These are phyloP conservation scores for Dactylellina haptotyla DNA, from an alignment of 2,329 filamentous ascomycete species.

Conservation along the genomic window DNA sequence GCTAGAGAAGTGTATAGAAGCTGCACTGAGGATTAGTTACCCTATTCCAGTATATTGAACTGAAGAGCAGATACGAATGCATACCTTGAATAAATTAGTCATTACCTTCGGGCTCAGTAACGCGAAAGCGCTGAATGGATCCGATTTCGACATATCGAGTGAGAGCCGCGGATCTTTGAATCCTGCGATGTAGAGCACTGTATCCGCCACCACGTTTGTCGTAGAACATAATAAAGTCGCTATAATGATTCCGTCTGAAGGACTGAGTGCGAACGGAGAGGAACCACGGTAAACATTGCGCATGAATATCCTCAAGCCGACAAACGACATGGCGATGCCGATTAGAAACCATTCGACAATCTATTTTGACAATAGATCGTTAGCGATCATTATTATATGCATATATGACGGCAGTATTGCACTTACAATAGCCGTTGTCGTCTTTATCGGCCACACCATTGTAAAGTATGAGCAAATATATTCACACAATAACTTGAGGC, in stretches of 20 bases:
- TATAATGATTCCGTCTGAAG: constrained; percentile 25
- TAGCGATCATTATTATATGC: not conserved
- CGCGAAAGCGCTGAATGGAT: not conserved
- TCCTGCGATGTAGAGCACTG: constrained; percentile 13
- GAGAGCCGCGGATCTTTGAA: constrained; percentile 26
- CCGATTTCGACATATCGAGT: not conserved
- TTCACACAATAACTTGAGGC: not conserved
- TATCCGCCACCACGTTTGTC: constrained; percentile 15
- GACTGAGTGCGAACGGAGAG: not conserved
- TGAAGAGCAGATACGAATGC: not conserved
- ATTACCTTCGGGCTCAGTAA: not conserved
- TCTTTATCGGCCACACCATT: not conserved
- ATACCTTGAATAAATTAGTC: not conserved
- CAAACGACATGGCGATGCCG: constrained; percentile 21
- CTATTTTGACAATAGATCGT: constrained; percentile 4
- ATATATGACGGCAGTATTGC: no score
- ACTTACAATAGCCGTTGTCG: not conserved
- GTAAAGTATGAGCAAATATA: not conserved
- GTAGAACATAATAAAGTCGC: constrained; percentile 7
- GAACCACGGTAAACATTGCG: constrained; percentile 5
- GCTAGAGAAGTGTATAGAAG: constrained; percentile 20
- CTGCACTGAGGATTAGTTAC: not conserved
- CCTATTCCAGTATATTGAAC: not conserved
- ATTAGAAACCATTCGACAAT: constrained; percentile 31
- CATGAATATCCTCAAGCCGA: constrained; percentile 22